Base-by-base conservation (phyloP, 108 stramenopile genomes). In the Skeletonema menzelii region DNA sequence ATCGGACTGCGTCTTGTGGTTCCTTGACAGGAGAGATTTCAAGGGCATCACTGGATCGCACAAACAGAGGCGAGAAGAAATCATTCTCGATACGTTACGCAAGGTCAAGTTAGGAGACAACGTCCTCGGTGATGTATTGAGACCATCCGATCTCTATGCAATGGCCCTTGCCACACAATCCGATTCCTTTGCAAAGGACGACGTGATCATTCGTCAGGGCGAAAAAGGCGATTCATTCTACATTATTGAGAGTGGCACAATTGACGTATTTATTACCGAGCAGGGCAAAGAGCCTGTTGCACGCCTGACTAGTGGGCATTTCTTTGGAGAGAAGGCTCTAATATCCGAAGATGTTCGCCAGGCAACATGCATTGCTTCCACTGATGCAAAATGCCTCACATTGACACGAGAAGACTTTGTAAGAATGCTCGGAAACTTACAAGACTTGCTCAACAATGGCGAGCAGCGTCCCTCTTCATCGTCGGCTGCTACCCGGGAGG, bases 171-270 rank as follows among this genome's bases (percentile, higher is more conserved):
- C 81, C 4, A 73, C 81, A 20, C 80, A 89, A 65, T 56, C 63
- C 7, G 87, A 89, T 14, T 55, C 63, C 1, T 95, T 92, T 79
- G 77, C 84, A 40, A 65, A 76, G n/a, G 96, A 91, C n/a, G 86
- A 90, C 14, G 79, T 76, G 22, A 93, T 99, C 38, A 78, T 98
- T 49, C 74, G 82, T 24, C 87, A 97, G 63, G 98, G 98, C 14
- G 97, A 98, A 40, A 75, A 72, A 20, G 97, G 95, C 15, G 90
- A 97, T 69, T 84, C 84, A 28, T 95, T 97, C 62, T 94, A 91
- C 82, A 84, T 97, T 67, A 88, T 97, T 32, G 86, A 91, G 63
- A 76, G 76, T 65, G 97, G 96, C 7, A 70, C 68, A 15, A 85
- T 97, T 6, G 78, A 88, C 44, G 88, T 91, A 0, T 90, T 81